Conservation (phyloP, 768 basidiomycete species). For the Boletus rubescentipes region DNA sequence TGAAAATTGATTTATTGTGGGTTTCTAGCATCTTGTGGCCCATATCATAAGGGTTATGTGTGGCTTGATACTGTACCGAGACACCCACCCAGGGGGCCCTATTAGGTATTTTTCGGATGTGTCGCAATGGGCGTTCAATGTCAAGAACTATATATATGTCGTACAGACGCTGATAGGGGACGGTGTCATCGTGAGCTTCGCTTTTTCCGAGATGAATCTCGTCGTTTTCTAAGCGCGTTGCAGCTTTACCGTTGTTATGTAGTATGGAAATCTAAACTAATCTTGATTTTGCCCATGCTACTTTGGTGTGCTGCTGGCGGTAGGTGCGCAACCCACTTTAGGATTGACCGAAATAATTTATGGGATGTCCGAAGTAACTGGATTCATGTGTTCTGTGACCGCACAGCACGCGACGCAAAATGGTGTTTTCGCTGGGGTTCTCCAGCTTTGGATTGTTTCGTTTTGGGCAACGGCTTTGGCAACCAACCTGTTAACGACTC, state of each 20-base stretch:
- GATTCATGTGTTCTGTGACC: conserved; percentile 1
- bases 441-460: not conserved
- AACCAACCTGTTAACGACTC: no score
- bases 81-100: not conserved
- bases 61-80: not conserved
- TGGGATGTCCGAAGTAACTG: not conserved
- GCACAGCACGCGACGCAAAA: conserved; percentile 4
- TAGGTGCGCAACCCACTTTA: not conserved
- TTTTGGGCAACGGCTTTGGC: no score
- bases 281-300: not conserved
- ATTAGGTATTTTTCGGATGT: not conserved
- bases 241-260: not conserved
- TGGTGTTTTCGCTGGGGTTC: conserved; percentile 23
- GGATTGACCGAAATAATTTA: no score
- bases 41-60: not conserved
- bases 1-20: not conserved
- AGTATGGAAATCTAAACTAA: not conserved
- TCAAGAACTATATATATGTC: conserved; percentile 21
- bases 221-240: not conserved
- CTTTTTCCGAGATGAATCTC: not conserved
- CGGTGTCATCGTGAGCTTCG: conserved; percentile 20
- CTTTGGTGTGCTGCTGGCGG: not conserved
- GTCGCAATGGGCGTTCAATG: conserved; percentile 24
- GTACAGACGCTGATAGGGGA: conserved; percentile 26
- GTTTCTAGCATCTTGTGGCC: not conserved